A percentile compares a stretch with the other conserved stretches of the same genome.
Evolutionary conservation across 495 filamentous ascomycete genomes (phyloP).

Genomic region (Hyphodiscus hymeniophilus): DNA sequence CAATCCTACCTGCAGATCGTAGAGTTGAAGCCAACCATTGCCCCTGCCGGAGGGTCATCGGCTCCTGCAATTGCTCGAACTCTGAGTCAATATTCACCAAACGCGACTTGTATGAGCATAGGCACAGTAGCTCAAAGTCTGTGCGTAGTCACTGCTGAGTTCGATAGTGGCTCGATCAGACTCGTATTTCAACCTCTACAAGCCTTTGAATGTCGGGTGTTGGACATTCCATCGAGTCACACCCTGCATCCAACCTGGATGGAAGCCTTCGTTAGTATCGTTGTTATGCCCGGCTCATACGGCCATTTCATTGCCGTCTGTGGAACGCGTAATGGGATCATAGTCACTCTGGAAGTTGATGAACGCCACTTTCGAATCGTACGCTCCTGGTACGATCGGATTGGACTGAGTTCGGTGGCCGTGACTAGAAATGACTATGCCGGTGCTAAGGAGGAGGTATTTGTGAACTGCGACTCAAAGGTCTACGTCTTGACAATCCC

Average conservation of each 20-base stretch:
- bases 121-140: background rate
- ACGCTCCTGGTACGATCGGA: constrained; percentile 1
- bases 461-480: constrained; percentile 20
- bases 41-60: background rate
- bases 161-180: background rate
- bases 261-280: constrained; percentile 18
- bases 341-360: constrained; percentile 14
- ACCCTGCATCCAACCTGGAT: no score
- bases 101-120: constrained; percentile 6
- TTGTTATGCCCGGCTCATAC: background rate
- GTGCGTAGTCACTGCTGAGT: constrained; percentile 13
- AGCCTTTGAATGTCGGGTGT: background rate
- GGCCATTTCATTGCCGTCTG: constrained; percentile 8
- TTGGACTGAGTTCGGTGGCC: constrained; percentile 13
- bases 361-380: constrained; percentile 5
- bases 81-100: constrained; percentile 4
- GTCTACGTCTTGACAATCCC: constrained; percentile 4
- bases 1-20: constrained; percentile 11
- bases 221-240: constrained; percentile 8
- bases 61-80: background rate
- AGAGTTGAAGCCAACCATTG: background rate
- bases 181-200: constrained; percentile 6
- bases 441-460: constrained; percentile 5
- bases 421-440: constrained; percentile 6
- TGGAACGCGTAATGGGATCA: constrained; percentile 16